Conservation (phyloP, 2,329 filamentous ascomycete species). For the Colletotrichum paranaense region DNA sequence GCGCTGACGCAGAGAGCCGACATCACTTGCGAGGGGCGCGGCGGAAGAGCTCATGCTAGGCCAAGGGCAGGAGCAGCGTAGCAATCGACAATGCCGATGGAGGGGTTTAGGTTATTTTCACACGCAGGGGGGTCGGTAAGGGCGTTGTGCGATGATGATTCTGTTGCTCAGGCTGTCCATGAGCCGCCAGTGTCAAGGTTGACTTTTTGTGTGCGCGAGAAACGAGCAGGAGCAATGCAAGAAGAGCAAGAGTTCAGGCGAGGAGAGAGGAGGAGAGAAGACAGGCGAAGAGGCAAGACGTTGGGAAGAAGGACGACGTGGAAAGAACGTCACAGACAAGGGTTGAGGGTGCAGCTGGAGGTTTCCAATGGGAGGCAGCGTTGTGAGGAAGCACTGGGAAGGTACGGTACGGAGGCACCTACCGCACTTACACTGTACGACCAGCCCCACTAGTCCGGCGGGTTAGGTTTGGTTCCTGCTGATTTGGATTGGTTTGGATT, state of each 20-base stretch:
- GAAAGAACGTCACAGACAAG: slow-evolving; percentile 29
- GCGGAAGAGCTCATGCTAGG: slow-evolving; percentile 39
- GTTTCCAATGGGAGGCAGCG: slow-evolving; percentile 18
- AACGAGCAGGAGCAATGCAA: neutral
- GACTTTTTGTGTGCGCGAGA: neutral
- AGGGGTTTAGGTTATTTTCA: slow-evolving; percentile 24
- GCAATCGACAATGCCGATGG: neutral
- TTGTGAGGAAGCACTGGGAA: neutral
- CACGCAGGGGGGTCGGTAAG: slow-evolving; percentile 34
- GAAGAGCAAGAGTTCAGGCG: neutral
- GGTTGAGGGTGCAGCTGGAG: slow-evolving; percentile 11
- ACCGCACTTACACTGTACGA: neutral
- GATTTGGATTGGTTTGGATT: neutral
- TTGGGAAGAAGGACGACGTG: slow-evolving; percentile 10
- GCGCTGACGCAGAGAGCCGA: slow-evolving; percentile 30
- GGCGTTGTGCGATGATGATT: slow-evolving; percentile 27
- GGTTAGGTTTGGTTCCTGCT: neutral
- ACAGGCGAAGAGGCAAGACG: slow-evolving; percentile 6
- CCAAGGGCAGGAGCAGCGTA: neutral
- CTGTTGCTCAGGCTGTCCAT: slow-evolving; percentile 33
- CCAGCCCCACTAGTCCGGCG: slow-evolving; percentile 19
- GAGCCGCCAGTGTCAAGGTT: slow-evolving; percentile 24
- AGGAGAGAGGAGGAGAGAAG: slow-evolving; percentile 2
- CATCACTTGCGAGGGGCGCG: slow-evolving; percentile 28
- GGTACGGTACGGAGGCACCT: too few species aligned